Evolutionary conservation across 1,139 yeast genomes (phyloP), one percentile per base, ranked within the genome.

Genomic region (Keqinozyma sinolaborantium): DNA sequence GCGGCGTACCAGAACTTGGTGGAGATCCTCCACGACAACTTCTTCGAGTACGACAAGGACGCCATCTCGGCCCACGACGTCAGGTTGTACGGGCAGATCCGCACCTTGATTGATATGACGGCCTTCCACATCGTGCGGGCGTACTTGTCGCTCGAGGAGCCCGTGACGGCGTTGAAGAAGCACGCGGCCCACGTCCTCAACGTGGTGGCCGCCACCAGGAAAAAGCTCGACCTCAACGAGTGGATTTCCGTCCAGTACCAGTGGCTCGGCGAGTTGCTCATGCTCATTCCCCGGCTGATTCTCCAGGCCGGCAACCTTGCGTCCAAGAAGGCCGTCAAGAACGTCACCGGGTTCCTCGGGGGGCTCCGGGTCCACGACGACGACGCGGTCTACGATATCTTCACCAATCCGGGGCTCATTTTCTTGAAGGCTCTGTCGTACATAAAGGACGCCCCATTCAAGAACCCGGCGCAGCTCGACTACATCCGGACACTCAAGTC

Each of bases 51-150:
- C 27, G 32, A 44, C 18, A 40, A 45, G 3, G 41, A 39, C 11
- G 33, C 34, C 5, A 27, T 56, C 2, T 50, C 59, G 0, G 40
- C 35, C 2, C 70, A 62, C 35, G 73, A 69, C 35, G 27, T 40
- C 7, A 39, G 41, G 10, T 35, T 66, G 3, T 59, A 56, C 30
- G 25, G 13, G 1, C 69, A 65, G 33, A 47, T 70, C 6, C 53
- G 86, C 27, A 49, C 50, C 10, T 54, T 82, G 28, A 53, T 83
- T 8, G 95, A 86, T 50, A 50, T 73, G 2, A 50, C 76, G 6
- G 82, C 83, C 0, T 66, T 81, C 35, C 84, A 81, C 43, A 77
- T 83, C 10, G 75, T 77, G 3, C 67, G 84, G 39, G 65, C 79
- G 1, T 74, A 79, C 43, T 62, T 84, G 24, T 76, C 83, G n/a